These are phyloP conservation scores for Saccharum officinarum DNA, from an alignment of 176 grass and related monocot genomes.

Conservation along the genomic window DNA sequence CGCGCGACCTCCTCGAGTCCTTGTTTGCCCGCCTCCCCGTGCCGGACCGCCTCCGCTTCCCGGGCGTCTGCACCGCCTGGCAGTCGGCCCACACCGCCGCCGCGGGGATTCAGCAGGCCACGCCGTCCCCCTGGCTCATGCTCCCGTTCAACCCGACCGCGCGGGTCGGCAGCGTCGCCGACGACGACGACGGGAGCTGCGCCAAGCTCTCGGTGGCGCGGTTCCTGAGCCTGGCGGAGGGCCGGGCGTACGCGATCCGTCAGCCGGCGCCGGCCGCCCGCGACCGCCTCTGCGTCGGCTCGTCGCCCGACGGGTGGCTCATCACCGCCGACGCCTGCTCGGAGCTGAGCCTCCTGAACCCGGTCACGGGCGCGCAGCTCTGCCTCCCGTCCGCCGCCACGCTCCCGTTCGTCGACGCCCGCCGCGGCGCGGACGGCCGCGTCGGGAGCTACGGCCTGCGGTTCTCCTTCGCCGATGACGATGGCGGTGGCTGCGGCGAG, in stretches of 20 bases:
- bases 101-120: background rate
- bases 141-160: slow-evolving; percentile 35
- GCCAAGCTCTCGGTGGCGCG: background rate
- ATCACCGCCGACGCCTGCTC: slow-evolving; percentile 39
- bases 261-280: slow-evolving; percentile 32
- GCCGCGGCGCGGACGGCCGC: background rate
- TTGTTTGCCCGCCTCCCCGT: slow-evolving; percentile 40
- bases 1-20: slow-evolving; percentile 39
- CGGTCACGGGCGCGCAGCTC: slow-evolving; percentile 37
- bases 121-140: slow-evolving; percentile 61
- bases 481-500: background rate
- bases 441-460: slow-evolving; percentile 26
- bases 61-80: slow-evolving; percentile 48
- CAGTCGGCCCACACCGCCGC: background rate
- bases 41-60: slow-evolving; percentile 48
- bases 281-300: slow-evolving; percentile 41
- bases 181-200: background rate
- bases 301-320: slow-evolving; percentile 46
- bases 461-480: background rate
- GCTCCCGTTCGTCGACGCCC: slow-evolving; percentile 39
- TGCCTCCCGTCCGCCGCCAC: slow-evolving; percentile 40
- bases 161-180: background rate
- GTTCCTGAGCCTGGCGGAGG: slow-evolving; percentile 53
- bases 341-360: slow-evolving; percentile 56
- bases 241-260: slow-evolving; percentile 34